Conservation (phyloP, 768 basidiomycete species). For the Podaxis sp. region DNA sequence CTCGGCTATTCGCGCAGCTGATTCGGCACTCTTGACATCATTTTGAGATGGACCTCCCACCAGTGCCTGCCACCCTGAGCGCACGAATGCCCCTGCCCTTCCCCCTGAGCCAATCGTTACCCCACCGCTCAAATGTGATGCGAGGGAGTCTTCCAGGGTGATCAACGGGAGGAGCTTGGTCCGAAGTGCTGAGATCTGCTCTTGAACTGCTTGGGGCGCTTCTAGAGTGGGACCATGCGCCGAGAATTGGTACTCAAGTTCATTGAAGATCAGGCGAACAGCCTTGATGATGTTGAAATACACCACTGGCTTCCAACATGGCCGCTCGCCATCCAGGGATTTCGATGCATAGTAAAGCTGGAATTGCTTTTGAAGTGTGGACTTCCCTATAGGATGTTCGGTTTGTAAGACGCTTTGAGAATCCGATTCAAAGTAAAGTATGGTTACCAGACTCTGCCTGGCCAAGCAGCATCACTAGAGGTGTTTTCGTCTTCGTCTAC, state of each 20-base stretch:
- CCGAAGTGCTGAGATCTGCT: constrained; percentile 50
- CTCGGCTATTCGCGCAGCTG: constrained; percentile 21
- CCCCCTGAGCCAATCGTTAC: constrained; percentile 52
- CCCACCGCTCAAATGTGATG: constrained; percentile 64
- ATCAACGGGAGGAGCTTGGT: constrained; percentile 57
- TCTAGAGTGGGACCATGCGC: constrained; percentile 9
- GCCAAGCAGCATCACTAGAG: constrained; percentile 66
- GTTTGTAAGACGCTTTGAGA: background rate
- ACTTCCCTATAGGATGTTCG: constrained; percentile 48
- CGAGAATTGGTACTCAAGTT: constrained; percentile 57
- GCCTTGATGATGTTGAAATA: constrained; percentile 84
- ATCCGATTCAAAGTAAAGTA: background rate
- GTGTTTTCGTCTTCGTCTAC: background rate
- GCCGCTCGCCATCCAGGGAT: constrained; percentile 64
- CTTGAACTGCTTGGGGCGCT: constrained; percentile 19
- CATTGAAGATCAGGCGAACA: constrained; percentile 67
- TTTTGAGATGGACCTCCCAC: constrained; percentile 14
- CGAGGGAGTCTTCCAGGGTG: constrained; percentile 62
- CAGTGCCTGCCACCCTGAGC: constrained; percentile 69
- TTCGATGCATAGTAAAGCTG: constrained; percentile 75
- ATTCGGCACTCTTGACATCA: constrained; percentile 22
- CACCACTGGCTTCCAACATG: constrained; percentile 75
- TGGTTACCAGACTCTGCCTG: constrained; percentile 62
- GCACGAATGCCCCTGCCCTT: constrained; percentile 56
- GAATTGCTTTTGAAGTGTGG: constrained; percentile 82